Conservation (phyloP, 2,329 filamentous ascomycete species). For the Metarhizium sp. region DNA sequence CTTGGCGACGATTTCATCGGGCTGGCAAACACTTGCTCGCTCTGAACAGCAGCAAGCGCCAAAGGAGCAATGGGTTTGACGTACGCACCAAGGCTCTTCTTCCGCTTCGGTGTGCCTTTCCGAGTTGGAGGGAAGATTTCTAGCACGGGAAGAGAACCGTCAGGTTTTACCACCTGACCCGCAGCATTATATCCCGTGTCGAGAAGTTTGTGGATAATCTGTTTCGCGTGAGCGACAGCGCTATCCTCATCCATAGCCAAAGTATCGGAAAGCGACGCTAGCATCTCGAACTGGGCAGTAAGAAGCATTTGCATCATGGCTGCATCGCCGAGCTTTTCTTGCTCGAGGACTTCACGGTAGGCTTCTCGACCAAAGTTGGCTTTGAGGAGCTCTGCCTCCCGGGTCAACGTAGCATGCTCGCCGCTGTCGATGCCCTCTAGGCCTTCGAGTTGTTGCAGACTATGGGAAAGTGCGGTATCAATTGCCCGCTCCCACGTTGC, state of each 20-base stretch:
- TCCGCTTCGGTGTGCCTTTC: constrained; percentile 68
- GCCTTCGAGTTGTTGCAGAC: constrained; percentile 68
- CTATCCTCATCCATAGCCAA: constrained; percentile 75
- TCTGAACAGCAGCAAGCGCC: constrained; percentile 25
- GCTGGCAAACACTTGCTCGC: constrained; percentile 21
- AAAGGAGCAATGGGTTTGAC: constrained; percentile 37
- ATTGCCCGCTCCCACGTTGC: constrained; percentile 80
- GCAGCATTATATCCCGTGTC: constrained; percentile 65
- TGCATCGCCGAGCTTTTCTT: constrained; percentile 73
- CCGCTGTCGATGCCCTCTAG: constrained; percentile 33
- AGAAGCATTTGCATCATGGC: constrained; percentile 74
- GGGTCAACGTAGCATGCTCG: constrained; percentile 62
- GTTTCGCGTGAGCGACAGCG: constrained; percentile 70
- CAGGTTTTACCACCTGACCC: constrained; percentile 83
- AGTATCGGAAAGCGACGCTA: constrained; percentile 73
- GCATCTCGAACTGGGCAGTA: constrained; percentile 84
- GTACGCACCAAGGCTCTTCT: constrained; percentile 37
- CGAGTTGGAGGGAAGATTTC: constrained; percentile 63
- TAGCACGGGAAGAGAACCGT: constrained; percentile 53
- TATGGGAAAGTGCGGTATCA: constrained; percentile 80
- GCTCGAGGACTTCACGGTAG: constrained; percentile 66
- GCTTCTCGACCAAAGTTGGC: constrained; percentile 73
- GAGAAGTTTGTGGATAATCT: constrained; percentile 67
- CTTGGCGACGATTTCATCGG: constrained; percentile 74
- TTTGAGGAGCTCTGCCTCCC: constrained; percentile 82